Conservation (phyloP, 352 stramenopile species). For the Phytophthora kernoviae region DNA sequence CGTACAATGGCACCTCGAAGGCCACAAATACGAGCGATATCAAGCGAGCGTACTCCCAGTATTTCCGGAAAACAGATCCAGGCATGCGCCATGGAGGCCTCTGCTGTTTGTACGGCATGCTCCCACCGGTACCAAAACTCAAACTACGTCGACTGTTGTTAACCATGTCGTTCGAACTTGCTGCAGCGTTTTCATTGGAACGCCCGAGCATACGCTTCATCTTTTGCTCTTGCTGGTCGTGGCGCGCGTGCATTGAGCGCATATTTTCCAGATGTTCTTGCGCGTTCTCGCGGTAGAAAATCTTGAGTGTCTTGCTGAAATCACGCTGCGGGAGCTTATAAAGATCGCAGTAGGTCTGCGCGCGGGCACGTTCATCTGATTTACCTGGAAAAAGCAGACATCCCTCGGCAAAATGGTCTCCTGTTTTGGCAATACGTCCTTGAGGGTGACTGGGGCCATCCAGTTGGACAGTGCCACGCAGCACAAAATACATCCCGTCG, state of each 20-base stretch:
- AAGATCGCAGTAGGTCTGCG: conserved; percentile 75
- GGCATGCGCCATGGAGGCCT: conserved; percentile 51
- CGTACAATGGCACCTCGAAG: conserved; percentile 70
- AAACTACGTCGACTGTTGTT: conserved; percentile 14
- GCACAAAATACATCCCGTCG: conserved; percentile 71
- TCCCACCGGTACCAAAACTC: conserved; percentile 5
- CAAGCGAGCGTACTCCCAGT: conserved; percentile 60
- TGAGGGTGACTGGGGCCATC: conserved; percentile 37
- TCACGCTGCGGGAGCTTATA: conserved; percentile 64
- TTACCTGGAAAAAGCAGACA: conserved; percentile 50
- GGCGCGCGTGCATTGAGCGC: conserved; percentile 53
- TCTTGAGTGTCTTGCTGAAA: conserved; percentile 57
- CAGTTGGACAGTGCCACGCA: conserved; percentile 57
- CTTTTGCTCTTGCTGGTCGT: conserved; percentile 79
- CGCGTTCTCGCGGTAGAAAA: conserved; percentile 54
- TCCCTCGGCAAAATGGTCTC: conserved; percentile 63
- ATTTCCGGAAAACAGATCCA: conserved; percentile 60
- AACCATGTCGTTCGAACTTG: not conserved
- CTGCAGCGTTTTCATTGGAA: conserved; percentile 21
- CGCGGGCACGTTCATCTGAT: conserved; percentile 54
- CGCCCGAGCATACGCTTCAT: conserved; percentile 77
- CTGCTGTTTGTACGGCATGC: not conserved
- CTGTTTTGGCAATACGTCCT: conserved; percentile 40
- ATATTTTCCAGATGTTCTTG: conserved; percentile 49
- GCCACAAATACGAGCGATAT: conserved; percentile 58